Evolutionary conservation across 164 flowering plant genomes (phyloP).

Genomic region (Cinnamomum micranthum): DNA sequence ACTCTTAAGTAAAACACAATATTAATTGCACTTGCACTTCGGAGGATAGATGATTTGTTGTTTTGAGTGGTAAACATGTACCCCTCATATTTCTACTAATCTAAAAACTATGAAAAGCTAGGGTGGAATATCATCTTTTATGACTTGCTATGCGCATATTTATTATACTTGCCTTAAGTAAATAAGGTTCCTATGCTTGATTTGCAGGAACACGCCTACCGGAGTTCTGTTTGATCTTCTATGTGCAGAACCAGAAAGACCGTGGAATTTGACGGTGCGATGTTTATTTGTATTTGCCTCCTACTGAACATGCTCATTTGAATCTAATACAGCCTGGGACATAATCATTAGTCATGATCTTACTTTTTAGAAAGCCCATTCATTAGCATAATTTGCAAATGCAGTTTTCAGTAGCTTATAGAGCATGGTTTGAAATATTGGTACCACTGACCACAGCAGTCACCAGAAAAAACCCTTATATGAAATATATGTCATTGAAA

Average conservation of each 20-base stretch:
- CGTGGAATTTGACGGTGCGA: constrained; percentile 91
- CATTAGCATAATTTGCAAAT: neutral
- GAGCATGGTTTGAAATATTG: no score
- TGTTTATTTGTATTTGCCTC: neutral
- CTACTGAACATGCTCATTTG: neutral
- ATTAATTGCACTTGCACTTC: neutral
- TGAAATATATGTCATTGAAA: no score
- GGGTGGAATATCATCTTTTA: neutral
- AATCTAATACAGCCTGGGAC: neutral
- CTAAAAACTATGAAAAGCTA: neutral
- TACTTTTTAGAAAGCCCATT: neutral
- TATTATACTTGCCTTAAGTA: neutral
- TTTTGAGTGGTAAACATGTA: neutral
- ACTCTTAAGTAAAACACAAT: neutral
- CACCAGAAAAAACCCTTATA: no score
- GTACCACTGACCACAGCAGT: no score
- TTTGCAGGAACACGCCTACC: constrained; percentile 80
- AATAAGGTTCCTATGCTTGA: neutral
- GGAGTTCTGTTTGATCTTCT: constrained; percentile 96
- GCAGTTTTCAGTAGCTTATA: no score
- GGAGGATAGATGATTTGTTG: neutral
- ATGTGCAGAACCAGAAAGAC: constrained; percentile 90
- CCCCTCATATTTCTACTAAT: neutral
- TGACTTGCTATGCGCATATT: neutral
- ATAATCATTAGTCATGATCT: neutral